Evolutionary conservation across 768 basidiomycete genomes (phyloP), one percentile per base, ranked within the genome.

Genomic region (Suillus sp.): DNA sequence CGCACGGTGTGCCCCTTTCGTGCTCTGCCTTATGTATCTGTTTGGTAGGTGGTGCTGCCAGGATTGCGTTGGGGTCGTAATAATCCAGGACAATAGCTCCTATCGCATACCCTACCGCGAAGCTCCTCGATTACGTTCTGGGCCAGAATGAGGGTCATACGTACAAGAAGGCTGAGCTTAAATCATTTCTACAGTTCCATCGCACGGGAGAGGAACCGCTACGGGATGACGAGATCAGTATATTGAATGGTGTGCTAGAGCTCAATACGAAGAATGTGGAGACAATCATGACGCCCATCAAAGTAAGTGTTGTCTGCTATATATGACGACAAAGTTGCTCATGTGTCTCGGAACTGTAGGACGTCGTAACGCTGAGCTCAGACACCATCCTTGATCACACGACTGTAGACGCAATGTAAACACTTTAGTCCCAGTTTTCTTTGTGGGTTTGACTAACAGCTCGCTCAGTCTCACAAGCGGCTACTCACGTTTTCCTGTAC

Each of bases 401-500:
- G 1, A 85, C 85, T 1, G 87, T 99, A 20, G 93, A 96, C 71
- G 80, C 79, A 53, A 84, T 93, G 91, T 91, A 68, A 14, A 82
- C 75, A 74, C 32, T 8, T 13, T 38, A 30, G 14, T 9, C 40
- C 50, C 58, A 7, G 64, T 38, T 5, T 63, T 50, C n/a, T n/a
- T 42, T 61, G 16, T 45, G 14, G 54, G 34, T 45, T 37, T 37
- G 59, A 22, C 65, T 67, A 56, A 68, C 34, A 10, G 27, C 53
- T 59, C 4, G 14, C 61, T n/a, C 68, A 91, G 88, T 51, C 75
- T 91, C 25, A 71, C 81, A 22, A 91, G 88, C 66, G 96, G 96
- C 0, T 97, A 96, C 72, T 96, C 95, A 1, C 88, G 96, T 22
- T 92, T 99, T 70, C 96, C 96, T 0, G 84, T 99, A 0, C 93